Evolutionary conservation across 192 early-diverging fungal genomes (phyloP).

Genomic region (Mortierella alpina): DNA sequence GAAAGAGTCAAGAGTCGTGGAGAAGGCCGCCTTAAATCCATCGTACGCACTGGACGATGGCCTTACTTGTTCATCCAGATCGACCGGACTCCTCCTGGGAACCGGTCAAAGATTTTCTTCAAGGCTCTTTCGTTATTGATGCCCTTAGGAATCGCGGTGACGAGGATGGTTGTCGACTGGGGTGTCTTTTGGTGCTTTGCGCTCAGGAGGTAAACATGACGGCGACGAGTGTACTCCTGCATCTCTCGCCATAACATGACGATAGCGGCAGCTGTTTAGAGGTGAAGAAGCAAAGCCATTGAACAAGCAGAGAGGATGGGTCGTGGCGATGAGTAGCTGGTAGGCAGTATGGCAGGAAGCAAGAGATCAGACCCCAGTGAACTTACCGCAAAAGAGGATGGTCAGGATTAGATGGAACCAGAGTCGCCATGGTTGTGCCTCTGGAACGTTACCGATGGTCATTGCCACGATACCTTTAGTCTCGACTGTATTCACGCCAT

Average conservation of each 20-base stretch:
- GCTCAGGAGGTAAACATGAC: conserved; percentile 73
- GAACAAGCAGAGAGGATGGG: too few relatives aligned
- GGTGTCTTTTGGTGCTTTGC: conserved; percentile 60
- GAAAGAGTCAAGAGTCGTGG: not conserved
- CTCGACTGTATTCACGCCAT: conserved; percentile 40
- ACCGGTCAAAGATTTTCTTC: conserved; percentile 63
- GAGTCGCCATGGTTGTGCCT: conserved; percentile 53
- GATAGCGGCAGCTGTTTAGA: conserved; percentile 43
- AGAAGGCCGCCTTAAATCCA: too few relatives aligned
- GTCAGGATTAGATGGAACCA: conserved; percentile 80
- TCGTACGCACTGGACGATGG: not conserved
- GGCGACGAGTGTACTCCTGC: conserved; percentile 69
- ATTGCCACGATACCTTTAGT: conserved; percentile 66
- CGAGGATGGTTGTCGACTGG: conserved; percentile 72
- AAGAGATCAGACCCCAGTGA: not conserved
- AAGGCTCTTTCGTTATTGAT: conserved; percentile 63
- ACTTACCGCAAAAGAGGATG: conserved; percentile 65
- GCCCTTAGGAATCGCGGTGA: conserved; percentile 74
- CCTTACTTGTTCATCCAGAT: conserved; percentile 71
- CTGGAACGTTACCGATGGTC: conserved; percentile 78
- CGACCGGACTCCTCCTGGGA: conserved; percentile 74
- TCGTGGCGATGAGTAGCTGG: not conserved
- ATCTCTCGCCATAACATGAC: conserved; percentile 63
- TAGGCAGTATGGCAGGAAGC: not conserved
- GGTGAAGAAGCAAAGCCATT: not conserved